A percentile compares a stretch with the other conserved stretches of the same genome.
Evolutionary conservation across 2,329 filamentous ascomycete species (phyloP).

Genomic region (Lachnellula willkommii): DNA sequence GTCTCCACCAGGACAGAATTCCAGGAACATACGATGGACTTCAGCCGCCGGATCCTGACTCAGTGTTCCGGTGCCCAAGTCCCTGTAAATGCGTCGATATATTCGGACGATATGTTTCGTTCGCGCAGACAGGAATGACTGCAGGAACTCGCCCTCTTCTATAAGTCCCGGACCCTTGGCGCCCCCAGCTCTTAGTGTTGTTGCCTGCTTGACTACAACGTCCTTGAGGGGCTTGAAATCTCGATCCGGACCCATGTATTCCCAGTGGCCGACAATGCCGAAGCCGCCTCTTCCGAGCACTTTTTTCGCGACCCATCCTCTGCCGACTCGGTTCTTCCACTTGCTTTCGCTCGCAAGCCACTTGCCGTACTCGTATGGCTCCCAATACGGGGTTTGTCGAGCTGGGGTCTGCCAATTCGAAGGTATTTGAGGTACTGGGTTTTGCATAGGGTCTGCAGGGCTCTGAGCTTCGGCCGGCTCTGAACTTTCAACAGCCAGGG

Average conservation of each 20-base stretch:
- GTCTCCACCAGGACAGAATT: slow-evolving; percentile 9
- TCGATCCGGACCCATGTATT: slow-evolving; percentile 1
- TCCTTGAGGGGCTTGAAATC: background rate
- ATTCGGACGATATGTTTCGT: slow-evolving; percentile 5
- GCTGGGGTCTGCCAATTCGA: too few relatives aligned
- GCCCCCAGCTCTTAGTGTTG: background rate
- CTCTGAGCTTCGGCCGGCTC: too few relatives aligned
- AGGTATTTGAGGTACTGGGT: too few relatives aligned
- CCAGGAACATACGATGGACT: slow-evolving; percentile 12
- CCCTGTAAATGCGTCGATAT: slow-evolving; percentile 4
- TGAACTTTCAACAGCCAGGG: too few relatives aligned
- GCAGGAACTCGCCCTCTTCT: background rate
- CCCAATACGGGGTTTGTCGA: too few relatives aligned
- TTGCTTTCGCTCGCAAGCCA: slow-evolving; percentile 1
- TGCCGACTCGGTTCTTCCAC: slow-evolving; percentile 1
- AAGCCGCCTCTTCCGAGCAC: background rate
- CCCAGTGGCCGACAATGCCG: slow-evolving; percentile 4
- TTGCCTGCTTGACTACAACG: slow-evolving; percentile 1
- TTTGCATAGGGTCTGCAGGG: too few relatives aligned
- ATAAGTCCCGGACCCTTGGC: background rate
- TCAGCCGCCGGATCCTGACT: background rate
- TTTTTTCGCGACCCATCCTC: slow-evolving; percentile 3
- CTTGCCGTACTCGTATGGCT: background rate
- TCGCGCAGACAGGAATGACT: background rate
- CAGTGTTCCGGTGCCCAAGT: background rate